Percentiles rank a stretch among this genome's conserved stretches.
phyloP scores from a whole-genome alignment of 164 flowering plant species.

The Vitis riparia region DNA sequence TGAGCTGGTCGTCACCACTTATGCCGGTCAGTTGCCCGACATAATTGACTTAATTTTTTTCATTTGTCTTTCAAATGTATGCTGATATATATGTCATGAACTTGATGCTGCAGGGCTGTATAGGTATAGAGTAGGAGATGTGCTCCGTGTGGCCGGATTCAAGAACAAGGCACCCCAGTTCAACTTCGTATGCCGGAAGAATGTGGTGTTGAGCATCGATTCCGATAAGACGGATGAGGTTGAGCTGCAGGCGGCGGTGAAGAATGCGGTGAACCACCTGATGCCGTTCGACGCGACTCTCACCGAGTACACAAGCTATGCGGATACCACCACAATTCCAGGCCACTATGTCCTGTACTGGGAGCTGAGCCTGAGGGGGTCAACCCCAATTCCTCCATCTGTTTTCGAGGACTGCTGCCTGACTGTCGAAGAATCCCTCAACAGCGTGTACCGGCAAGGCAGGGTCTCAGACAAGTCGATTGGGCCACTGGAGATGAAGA shows the following conservation, averaged over 20 bases:
- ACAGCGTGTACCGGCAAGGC: conserved; percentile 87
- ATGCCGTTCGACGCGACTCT: conserved; percentile 69
- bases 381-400: conserved; percentile 73
- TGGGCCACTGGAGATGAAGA: conserved; percentile 86
- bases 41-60: too few species aligned
- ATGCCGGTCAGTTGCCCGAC: conserved; percentile 52
- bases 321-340: conserved; percentile 66
- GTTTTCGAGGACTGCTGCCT: conserved; percentile 88
- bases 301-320: conserved; percentile 90
- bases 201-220: conserved; percentile 92
- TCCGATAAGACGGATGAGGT: conserved; percentile 95
- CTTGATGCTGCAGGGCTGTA: conserved; percentile 59
- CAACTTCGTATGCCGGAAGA: conserved; percentile 86
- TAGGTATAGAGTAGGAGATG: conserved; percentile 89
- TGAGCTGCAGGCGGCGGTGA: conserved; percentile 86
- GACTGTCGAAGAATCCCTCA: conserved; percentile 79
- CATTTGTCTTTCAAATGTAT: too few species aligned
- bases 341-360: conserved; percentile 94
- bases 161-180: conserved; percentile 97
- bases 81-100: too few species aligned
- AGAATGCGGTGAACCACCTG: conserved; percentile 66
- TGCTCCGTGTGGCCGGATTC: conserved; percentile 89
- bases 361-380: conserved; percentile 67
- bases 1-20: conserved; percentile 96
- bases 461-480: conserved; percentile 84